Evolutionary conservation across 345 rosid species (phyloP).

Genomic region (Sisymbrium irio): DNA sequence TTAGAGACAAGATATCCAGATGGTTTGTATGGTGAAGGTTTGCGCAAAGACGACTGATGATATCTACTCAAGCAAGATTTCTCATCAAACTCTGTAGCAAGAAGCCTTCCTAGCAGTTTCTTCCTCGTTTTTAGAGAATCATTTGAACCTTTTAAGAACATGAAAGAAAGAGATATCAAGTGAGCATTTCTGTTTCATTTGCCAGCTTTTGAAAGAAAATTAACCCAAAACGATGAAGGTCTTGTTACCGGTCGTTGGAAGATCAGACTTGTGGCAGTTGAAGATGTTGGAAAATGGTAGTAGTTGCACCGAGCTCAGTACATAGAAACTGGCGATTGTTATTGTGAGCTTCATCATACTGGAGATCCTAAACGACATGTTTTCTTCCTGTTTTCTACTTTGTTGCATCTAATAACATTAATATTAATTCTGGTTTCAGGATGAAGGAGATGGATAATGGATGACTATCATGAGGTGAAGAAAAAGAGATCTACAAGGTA

Average conservation of each 20-base stretch:
- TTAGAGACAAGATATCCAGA: conserved; percentile 47
- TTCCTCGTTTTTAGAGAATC: conserved; percentile 31
- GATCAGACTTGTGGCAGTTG: not conserved
- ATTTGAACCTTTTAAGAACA: conserved; percentile 24
- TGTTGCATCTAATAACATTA: not conserved
- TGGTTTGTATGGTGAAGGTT: conserved; percentile 40
- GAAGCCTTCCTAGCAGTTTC: conserved; percentile 48
- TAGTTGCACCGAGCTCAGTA: conserved; percentile 16
- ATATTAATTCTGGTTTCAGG: not conserved
- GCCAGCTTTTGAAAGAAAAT: not conserved
- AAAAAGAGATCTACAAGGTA: not conserved
- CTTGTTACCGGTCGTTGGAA: not conserved
- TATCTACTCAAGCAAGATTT: conserved; percentile 52
- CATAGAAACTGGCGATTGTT: conserved; percentile 17
- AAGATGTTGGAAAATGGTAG: conserved; percentile 15
- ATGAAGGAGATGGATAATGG: not conserved
- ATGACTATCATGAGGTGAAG: not conserved
- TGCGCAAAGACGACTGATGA: conserved; percentile 38
- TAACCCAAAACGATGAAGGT: not conserved
- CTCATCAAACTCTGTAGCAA: conserved; percentile 45
- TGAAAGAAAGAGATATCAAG: not conserved
- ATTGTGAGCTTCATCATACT: conserved; percentile 15
- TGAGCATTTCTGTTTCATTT: not conserved
- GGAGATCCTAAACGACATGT: conserved; percentile 5
- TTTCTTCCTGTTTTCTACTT: not conserved